These are phyloP conservation scores for Annulohypoxylon nitens DNA, from an alignment of 495 filamentous ascomycete species.

Conservation along the genomic window DNA sequence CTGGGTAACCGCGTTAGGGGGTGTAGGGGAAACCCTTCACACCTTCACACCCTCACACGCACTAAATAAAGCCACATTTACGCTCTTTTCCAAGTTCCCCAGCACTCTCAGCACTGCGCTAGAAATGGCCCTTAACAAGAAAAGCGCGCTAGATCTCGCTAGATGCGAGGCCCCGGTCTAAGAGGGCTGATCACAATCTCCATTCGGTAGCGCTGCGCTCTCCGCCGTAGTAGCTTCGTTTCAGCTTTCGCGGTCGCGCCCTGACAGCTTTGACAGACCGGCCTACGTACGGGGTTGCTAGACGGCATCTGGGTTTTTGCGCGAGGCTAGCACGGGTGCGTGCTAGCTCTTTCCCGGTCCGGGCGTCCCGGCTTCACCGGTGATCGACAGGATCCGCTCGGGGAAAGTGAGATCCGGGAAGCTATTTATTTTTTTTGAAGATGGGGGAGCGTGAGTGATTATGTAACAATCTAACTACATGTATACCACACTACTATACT, in stretches of 20 bases:
- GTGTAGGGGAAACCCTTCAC: not conserved
- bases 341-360: slow-evolving; percentile 4
- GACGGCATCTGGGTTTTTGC: not conserved
- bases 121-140: not conserved
- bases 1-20: not conserved
- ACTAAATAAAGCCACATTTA: not conserved
- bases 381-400: slow-evolving; percentile 12
- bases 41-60: not conserved
- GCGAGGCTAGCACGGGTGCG: slow-evolving; percentile 1
- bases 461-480: not conserved
- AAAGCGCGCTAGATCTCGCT: slow-evolving; percentile 1
- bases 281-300: not conserved
- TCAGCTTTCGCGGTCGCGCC: not conserved
- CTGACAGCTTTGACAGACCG: not conserved
- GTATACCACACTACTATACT: not conserved
- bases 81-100: not conserved
- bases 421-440: not conserved
- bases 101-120: not conserved
- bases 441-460: not conserved
- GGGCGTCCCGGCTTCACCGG: slow-evolving; percentile 6
- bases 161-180: not conserved
- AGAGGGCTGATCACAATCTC: slow-evolving; percentile 3
- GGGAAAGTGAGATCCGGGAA: not conserved
- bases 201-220: slow-evolving; percentile 2
- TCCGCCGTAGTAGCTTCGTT: slow-evolving; percentile 1